Evolutionary conservation across 495 filamentous ascomycete genomes (phyloP).

Genomic region (Rhypophila decipiens): DNA sequence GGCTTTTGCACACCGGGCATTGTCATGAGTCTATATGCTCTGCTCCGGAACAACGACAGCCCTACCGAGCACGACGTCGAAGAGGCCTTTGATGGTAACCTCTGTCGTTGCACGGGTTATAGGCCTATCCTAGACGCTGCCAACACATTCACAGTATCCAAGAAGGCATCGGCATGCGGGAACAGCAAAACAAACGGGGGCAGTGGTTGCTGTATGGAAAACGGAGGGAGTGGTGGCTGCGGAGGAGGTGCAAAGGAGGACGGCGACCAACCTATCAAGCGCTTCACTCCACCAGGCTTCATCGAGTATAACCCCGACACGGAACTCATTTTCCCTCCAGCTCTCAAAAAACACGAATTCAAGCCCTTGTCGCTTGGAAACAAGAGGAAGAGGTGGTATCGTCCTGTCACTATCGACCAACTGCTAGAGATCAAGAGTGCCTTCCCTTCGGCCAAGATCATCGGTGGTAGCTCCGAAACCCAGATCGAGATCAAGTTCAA

Average conservation of each 20-base stretch:
- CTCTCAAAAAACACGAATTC: constrained; percentile 73
- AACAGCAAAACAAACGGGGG: constrained; percentile 56
- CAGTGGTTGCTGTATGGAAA: constrained; percentile 64
- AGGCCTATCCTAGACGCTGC: constrained; percentile 91
- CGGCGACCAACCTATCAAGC: constrained; percentile 52
- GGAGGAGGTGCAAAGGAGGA: constrained; percentile 43
- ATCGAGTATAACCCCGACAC: constrained; percentile 90
- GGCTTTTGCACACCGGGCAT: constrained; percentile 95
- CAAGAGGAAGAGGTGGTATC: constrained; percentile 89
- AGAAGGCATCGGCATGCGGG: constrained; percentile 35
- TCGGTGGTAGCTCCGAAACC: constrained; percentile 93
- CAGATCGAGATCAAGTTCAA: constrained; percentile 99
- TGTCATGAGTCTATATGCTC: constrained; percentile 88
- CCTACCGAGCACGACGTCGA: constrained; percentile 72
- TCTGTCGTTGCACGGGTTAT: constrained; percentile 95
- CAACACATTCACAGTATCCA: constrained; percentile 63
- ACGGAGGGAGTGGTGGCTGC: constrained; percentile 47
- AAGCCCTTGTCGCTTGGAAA: constrained; percentile 84
- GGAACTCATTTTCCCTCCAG: constrained; percentile 88
- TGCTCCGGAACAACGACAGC: constrained; percentile 65
- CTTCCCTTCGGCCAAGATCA: constrained; percentile 84
- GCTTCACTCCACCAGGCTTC: constrained; percentile 77
- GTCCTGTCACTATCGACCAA: constrained; percentile 81
- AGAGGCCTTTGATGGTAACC: constrained; percentile 90
- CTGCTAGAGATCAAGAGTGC: constrained; percentile 83